A percentile compares a stretch with the other conserved stretches of the same genome.
These are phyloP conservation scores for Phytophthora melonis DNA, from an alignment of 352 stramenopile species.

Conservation along the genomic window DNA sequence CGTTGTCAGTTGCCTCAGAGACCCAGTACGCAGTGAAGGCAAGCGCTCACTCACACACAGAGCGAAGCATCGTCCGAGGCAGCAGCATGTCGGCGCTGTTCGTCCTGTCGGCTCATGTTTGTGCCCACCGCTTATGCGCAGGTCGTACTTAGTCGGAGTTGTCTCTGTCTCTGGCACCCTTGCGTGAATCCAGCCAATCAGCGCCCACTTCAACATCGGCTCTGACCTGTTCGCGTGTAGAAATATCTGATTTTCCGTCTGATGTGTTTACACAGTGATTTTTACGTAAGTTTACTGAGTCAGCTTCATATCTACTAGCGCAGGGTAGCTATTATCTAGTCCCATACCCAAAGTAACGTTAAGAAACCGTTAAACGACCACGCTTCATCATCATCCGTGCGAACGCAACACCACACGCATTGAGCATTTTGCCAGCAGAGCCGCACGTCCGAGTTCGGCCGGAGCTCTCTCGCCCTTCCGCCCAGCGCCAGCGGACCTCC, in stretches of 20 bases:
- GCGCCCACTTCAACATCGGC: conserved; percentile 6
- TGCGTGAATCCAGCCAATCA: conserved; percentile 21
- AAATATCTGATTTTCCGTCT: background rate
- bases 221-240: background rate
- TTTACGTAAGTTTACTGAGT: background rate
- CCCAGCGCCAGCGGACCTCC: background rate
- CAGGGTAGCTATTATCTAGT: background rate
- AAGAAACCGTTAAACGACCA: conserved; percentile 20
- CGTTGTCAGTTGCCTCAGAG: conserved; percentile 20
- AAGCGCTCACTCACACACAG: background rate
- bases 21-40: background rate
- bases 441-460: background rate
- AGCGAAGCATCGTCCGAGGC: background rate
- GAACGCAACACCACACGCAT: conserved; percentile 22
- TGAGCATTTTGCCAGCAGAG: conserved; percentile 21
- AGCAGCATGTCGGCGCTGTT: background rate
- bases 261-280: background rate
- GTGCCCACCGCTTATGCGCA: conserved; percentile 18
- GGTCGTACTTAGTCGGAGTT: conserved; percentile 3
- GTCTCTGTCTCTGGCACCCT: conserved; percentile 8
- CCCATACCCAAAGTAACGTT: background rate
- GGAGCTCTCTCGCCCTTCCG: background rate
- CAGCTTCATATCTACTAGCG: background rate
- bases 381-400: conserved; percentile 5
- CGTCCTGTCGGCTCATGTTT: conserved; percentile 15